A percentile compares a stretch with the other conserved stretches of the same genome.
phyloP scores from a whole-genome alignment of 2,329 filamentous ascomycete genomes.

The Aspergillus fijiensis region DNA sequence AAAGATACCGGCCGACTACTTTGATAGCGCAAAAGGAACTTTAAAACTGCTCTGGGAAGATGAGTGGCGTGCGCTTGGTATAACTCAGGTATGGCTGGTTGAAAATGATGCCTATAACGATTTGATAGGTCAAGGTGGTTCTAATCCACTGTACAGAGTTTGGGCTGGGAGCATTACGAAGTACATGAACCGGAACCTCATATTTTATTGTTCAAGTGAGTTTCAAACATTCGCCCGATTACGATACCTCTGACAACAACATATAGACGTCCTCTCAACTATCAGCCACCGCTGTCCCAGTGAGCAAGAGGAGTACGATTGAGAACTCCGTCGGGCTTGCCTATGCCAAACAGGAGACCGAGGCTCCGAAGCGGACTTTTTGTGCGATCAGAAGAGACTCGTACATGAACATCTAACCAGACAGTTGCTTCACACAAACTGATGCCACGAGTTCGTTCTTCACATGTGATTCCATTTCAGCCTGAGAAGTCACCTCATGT shows the following conservation, averaged over 20 bases:
- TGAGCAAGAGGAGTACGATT: constrained; percentile 17
- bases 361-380: background rate
- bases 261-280: constrained; percentile 76
- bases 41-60: constrained; percentile 97
- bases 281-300: constrained; percentile 63
- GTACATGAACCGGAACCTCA: constrained; percentile 98
- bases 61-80: constrained; percentile 94
- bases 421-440: constrained; percentile 20
- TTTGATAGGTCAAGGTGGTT: background rate
- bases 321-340: constrained; percentile 1
- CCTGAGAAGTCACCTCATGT: constrained; percentile 38
- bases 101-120: background rate
- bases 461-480: constrained; percentile 9
- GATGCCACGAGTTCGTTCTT: constrained; percentile 17
- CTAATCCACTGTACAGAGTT: constrained; percentile 61
- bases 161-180: constrained; percentile 99
- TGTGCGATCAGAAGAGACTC: background rate
- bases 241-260: constrained; percentile 24
- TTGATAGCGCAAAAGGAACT: constrained; percentile 83
- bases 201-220: constrained; percentile 97
- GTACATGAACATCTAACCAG: constrained; percentile 6
- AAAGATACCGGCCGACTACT: constrained; percentile 91
- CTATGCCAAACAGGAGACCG: constrained; percentile 1
- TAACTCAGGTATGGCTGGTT: constrained; percentile 73
- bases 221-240: constrained; percentile 27